phyloP scores from a whole-genome alignment of 495 filamentous ascomycete genomes.

The Tuber aestivum region DNA sequence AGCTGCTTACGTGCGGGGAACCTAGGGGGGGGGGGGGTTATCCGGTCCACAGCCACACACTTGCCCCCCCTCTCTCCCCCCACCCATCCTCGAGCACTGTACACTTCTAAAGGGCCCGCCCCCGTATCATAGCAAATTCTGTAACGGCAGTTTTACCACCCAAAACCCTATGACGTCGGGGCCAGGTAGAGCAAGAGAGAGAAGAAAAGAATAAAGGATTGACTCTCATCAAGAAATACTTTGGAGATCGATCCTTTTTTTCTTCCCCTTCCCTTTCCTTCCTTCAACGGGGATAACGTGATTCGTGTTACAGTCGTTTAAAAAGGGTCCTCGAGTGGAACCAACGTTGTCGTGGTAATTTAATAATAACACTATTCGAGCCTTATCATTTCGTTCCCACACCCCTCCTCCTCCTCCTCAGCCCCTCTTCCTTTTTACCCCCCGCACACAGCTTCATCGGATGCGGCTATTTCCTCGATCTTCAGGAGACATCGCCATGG shows the following conservation, averaged over 20 bases:
- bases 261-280: neutral
- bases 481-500: neutral
- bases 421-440: neutral
- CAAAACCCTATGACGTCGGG: neutral
- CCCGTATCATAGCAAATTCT: neutral
- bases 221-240: conserved; percentile 1
- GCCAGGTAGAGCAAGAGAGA: neutral
- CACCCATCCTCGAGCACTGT: neutral
- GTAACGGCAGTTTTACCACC: neutral
- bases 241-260: neutral
- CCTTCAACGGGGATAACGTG: neutral
- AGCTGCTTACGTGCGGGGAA: neutral
- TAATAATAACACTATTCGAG: neutral
- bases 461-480: neutral
- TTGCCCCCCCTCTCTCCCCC: neutral
- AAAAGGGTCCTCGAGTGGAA: neutral
- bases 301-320: neutral
- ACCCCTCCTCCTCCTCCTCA: neutral
- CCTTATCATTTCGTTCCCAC: neutral
- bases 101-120: neutral
- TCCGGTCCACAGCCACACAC: neutral
- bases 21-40: neutral
- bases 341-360: neutral
- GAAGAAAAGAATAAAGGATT: neutral
- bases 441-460: neutral